Evolutionary conservation across 2,329 filamentous ascomycete species (phyloP), one percentile per base, ranked within the genome.

Genomic region (Fonsecaea nubica): DNA sequence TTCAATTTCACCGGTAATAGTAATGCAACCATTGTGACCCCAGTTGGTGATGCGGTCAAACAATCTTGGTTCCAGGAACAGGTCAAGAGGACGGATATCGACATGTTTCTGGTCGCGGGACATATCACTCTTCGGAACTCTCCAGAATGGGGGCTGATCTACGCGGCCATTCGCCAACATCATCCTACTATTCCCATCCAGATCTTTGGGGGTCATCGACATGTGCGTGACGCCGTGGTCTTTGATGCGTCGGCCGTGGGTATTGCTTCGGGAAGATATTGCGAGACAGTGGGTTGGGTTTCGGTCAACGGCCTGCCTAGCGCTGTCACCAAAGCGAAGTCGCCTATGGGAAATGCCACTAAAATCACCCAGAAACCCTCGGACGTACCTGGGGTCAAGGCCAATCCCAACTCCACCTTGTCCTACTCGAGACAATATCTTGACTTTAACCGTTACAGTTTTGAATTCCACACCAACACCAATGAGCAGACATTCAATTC

Each of bases 401-500:
- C 67, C 13, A 78, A 75, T 59, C 77, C 77, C 9, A 78, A 76
- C 1, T 76, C 81, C 6, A 78, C 78, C 50, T 79, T 76, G 42
- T 69, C 64, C 8, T 89, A 85, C 72, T 83, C 85, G 3, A 84
- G 88, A 7, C 83, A 88, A 30, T 90, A 90, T 72, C 80, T 91
- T 9, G 89, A 91, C 77, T 90, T 87, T 85, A 90, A 90, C 75
- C 83, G 87, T 4, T 78, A 82, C n/a, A 88, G 87, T 0, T 90
- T 90, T 71, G 81, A 84, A 65, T 89, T 87, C 73, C 88, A 90
- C 73, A 83, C 87, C n/a, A 81, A 80, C 48, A 83, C 81, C 54
- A 81, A 84, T 55, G 72, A 77, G 45, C 45, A 62, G 36, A 78
- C 77, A 0, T 87, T 87, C 60, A 84, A 87, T 71, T 84, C 80